Conservation (phyloP, 495 filamentous ascomycete genomes). For the Filosporella fistucella region DNA sequence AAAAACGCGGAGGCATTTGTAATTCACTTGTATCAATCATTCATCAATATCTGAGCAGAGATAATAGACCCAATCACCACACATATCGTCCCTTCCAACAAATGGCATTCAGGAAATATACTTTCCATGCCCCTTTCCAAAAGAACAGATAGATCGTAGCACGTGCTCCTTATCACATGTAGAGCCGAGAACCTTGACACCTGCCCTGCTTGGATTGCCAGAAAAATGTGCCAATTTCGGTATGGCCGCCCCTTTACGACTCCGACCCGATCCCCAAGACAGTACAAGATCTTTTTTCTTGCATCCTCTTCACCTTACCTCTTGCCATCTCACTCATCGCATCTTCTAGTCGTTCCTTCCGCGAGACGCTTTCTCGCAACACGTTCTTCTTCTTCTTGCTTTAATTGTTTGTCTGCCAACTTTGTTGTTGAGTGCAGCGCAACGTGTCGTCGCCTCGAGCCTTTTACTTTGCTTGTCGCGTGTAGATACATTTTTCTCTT, state of each 20-base stretch:
- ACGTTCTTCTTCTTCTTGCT: slow-evolving; percentile 3
- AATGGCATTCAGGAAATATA: no score
- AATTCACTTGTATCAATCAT: no score
- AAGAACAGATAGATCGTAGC: no score
- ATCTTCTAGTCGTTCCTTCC: slow-evolving; percentile 32
- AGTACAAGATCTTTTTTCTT: neutral
- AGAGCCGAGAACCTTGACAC: no score
- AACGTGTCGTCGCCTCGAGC: slow-evolving; percentile 2
- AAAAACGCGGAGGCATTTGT: no score
- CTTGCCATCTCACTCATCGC: neutral
- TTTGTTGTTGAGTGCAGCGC: neutral
- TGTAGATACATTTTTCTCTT: slow-evolving; percentile 7
- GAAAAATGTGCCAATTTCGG: neutral
- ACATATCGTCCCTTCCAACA: no score
- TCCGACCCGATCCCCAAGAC: neutral
- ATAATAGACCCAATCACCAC: no score
- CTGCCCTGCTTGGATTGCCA: neutral
- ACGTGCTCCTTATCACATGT: no score
- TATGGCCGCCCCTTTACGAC: slow-evolving; percentile 3
- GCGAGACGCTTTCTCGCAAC: no score
- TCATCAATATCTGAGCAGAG: no score
- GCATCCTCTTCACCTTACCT: neutral
- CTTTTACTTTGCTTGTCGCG: slow-evolving; percentile 1
- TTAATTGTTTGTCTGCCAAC: slow-evolving; percentile 3
- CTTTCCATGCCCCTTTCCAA: no score